Evolutionary conservation across 225 moss, liverwort and hornwort species (phyloP).

Genomic region (Physcomitrium patens): DNA sequence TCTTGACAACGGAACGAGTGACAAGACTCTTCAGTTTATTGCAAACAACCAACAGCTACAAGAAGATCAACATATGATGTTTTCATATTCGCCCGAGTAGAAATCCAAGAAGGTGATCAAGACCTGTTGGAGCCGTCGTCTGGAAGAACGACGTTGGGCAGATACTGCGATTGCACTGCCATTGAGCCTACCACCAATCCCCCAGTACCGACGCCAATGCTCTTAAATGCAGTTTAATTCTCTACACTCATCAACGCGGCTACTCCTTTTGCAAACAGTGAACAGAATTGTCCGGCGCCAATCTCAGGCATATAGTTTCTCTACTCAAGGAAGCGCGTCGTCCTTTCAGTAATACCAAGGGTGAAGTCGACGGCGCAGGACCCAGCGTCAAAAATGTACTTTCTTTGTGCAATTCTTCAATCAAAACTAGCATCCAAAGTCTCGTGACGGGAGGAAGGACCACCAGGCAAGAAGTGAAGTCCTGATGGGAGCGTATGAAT

Average conservation of each 20-base stretch:
- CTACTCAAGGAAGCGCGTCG: background rate
- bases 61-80: background rate
- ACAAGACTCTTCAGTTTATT: background rate
- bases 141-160: conserved; percentile 68
- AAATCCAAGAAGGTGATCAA: conserved; percentile 20
- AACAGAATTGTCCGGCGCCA: background rate
- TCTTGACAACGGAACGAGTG: background rate
- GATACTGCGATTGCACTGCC: conserved; percentile 94
- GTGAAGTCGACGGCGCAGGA: background rate
- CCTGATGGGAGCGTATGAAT: conserved; percentile 16
- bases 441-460: conserved; percentile 3
- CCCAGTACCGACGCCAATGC: conserved; percentile 6
- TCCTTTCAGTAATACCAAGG: background rate
- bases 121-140: conserved; percentile 72
- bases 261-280: background rate
- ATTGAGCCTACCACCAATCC: conserved; percentile 42
- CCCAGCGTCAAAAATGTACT: conserved; percentile 5
- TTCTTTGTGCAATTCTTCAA: conserved; percentile 29
- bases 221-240: background rate
- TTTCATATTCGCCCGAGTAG: background rate
- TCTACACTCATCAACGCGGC: background rate
- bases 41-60: conserved; percentile 4
- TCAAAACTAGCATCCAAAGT: conserved; percentile 18
- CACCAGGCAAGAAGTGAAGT: conserved; percentile 30
- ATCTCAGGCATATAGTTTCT: background rate